These are phyloP conservation scores for Tetrahymena malaccensis DNA, from an alignment of 73 alveolate genomes.

Conservation along the genomic window DNA sequence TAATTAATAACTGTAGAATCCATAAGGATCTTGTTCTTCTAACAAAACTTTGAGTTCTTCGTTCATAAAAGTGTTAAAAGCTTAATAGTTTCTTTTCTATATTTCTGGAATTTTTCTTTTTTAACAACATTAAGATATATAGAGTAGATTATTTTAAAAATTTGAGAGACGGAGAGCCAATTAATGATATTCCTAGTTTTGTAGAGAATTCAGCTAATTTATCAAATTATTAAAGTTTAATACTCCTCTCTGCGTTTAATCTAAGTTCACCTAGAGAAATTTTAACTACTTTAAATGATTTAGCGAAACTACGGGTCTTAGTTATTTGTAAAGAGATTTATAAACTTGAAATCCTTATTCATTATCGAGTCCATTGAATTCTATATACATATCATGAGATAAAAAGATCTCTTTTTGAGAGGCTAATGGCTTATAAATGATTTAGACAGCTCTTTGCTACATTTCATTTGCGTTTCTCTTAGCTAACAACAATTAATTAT, in stretches of 20 bases:
- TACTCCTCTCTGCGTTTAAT: not conserved
- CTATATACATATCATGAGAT: not conserved
- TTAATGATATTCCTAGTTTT: not conserved
- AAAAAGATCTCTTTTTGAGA: not conserved
- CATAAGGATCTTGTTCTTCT: not conserved
- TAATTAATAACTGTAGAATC: not conserved
- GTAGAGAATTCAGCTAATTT: not conserved
- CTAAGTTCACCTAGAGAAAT: not conserved
- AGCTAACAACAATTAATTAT: not conserved
- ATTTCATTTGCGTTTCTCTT: not conserved
- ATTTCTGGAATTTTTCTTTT: not conserved
- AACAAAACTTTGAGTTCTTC: not conserved
- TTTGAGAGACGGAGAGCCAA: not conserved
- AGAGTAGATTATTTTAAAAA: not conserved
- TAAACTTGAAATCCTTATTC: not conserved
- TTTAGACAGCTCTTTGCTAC: not conserved
- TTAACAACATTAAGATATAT: not conserved
- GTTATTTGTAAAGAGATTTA: not conserved
- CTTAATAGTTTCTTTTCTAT: not conserved
- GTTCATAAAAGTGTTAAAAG: not conserved
- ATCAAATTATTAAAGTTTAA: not conserved
- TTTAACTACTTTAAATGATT: not conserved
- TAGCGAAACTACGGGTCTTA: not conserved
- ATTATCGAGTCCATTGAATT: not conserved
- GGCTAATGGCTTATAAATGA: not conserved